Evolutionary conservation across 192 early-diverging fungal genomes (phyloP), one percentile per base, ranked within the genome.

Genomic region (Oehlia diaphana): DNA sequence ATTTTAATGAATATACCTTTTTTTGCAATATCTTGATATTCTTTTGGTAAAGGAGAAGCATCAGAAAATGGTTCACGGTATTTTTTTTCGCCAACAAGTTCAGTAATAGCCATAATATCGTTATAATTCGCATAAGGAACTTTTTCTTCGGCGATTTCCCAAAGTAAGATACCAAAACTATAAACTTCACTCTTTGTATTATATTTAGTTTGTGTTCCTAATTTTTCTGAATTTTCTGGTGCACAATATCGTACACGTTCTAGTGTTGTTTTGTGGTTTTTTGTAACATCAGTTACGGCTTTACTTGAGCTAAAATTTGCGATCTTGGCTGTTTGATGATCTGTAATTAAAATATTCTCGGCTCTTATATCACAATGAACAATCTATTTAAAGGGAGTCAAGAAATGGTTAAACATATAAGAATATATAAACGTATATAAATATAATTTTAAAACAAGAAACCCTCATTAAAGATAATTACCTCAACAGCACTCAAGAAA

Each of bases 261-360:
- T n/a, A 61, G 28, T 49, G 21, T 37, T 16, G n/a, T 16, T 13
- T 37, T 49, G 23, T 42, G 65, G 14, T 21, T 31, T 49, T 42
- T 12, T 16, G 74, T 76, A 44, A n/a, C 37, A 28, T 67, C 76
- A 2, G 63, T 31, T 26, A 77, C 39, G 3, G 21, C 31, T 13
- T 44, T 16, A 64, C 76, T 77, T 16, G 82, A 75, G 14, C 79
- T 82, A 77, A 86, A 86, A 74, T 86, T 80, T 0, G 82, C 82
- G 49, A 86, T 86, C 33, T 77, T 77, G 13, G 76, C 76, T n/a
- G 5, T 3, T 62, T 67, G 26, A 2, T 77, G 16, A 13, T 28
- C 10, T 16, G 53, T 67, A 28, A 77, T 67, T 31, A 77, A 33
- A 44, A 77, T 67, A 77, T 77, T 77, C 10, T 77, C 58, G 7